Evolutionary conservation across 1,284 basidiomycete species (phyloP), one percentile per base, ranked within the genome.

Genomic region (Leucoagaricus sp.): DNA sequence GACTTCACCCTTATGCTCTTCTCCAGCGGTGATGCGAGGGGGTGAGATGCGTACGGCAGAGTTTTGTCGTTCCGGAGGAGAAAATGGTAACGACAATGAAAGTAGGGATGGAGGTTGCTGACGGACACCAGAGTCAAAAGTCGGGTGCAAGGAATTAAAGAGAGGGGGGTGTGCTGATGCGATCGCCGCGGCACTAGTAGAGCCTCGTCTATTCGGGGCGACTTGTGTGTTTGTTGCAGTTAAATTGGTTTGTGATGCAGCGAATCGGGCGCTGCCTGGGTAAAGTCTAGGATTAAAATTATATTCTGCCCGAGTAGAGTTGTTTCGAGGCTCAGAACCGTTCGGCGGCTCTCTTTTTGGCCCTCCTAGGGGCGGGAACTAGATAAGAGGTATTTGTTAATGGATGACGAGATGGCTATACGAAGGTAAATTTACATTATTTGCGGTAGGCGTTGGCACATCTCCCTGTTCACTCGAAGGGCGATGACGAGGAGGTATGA

Each of bases 241-340:
- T 29, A 36, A 28, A 3, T 21, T 1, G 9, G 31, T n/a, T 21
- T 57, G 55, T n/a, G 44, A 17, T n/a, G 61, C 60, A 1, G 63
- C 63, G 29, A 62, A 53, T 12, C 65, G 64, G 15, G 61, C 64
- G 45, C 66, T 67, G 9, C 67, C 67, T n/a, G 65, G 67, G 46
- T 69, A 69, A 8, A 69, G 56, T 17, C 65, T 61, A 8, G 66
- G 60, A 48, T 65, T 58, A 34, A 67, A 67, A 2, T 66, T 63
- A n/a, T 62, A 47, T 21, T 57, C 42, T 29, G 29, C 8, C 17
- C 41, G 55, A 33, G 19, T 38, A n/a, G 40, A 21, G 42, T 33
- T 34, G 19, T 34, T 8, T 19, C 40, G 36, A 17, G 53, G 13
- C 17, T 47, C 55, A 50, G 49, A 42, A 15, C 12, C 12, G 15